Base-by-base conservation (phyloP, 352 stramenopile genomes). In the Thalassiosira sp. region DNA sequence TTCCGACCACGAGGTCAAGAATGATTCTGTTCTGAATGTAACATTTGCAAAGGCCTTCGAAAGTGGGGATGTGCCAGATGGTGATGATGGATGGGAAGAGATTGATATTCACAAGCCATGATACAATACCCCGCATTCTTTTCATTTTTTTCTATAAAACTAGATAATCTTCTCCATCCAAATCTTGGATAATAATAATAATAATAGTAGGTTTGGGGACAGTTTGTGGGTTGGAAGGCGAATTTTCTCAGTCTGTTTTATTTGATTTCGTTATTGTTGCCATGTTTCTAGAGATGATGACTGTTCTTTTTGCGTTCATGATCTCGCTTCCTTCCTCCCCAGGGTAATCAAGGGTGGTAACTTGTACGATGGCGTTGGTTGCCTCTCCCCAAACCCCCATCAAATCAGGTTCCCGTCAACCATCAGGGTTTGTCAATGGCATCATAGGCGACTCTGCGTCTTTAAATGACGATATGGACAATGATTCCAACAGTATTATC, bases 11-110 rank as follows among this genome's bases (percentile, higher is more conserved):
- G 46, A 73, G 51, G 43, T 84, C 3, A 76, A 72, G 18, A 75
- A 79, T 73, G 63, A 72, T 59, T 49, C 40, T 61, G 33, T 81
- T 13, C 18, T 83, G 27, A 79, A 69, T 49, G 37, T 83, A n/a
- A 59, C 58, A 16, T 78, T 84, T 71, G 20, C 27, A 1, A 72
- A 80, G 33, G 2, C 22, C 3, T 62, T 56, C 42, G 51, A 64
- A 45, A 46, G 31, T 60, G 48, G 49, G 20, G 24, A 16, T 27
- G 43, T 60, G 28, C 16, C 13, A n/a, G 20, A 53, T 0, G 27
- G 22, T 10, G 63, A 65, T 51, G 58, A 66, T 56, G 40, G 31
- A 37, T 78, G 58, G 60, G 66, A 72, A 53, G 42, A 57, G 3
- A 52, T 69, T 33, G 24, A 59, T 28, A 16, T 67, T 69, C 11